Base-by-base conservation (phyloP, 2,329 filamentous ascomycete genomes). In the Alternaria gaisen region DNA sequence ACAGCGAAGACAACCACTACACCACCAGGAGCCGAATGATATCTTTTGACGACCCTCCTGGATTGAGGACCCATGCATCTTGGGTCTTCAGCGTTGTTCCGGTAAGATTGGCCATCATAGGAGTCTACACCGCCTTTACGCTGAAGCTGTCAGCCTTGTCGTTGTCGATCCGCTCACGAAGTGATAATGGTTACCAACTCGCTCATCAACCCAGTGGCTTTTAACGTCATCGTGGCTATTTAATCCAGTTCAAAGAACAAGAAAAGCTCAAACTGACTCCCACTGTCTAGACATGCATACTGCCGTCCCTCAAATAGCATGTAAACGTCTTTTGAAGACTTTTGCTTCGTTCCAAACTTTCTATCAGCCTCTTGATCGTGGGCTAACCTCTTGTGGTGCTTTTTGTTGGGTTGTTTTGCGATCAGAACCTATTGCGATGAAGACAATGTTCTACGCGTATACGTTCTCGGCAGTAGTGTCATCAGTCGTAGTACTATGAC, bases 91-190 rank as follows among this genome's bases (percentile, higher is more conserved):
- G 46, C 32, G 60, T 59, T 62, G 60, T 47, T 56, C 32, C 34
- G 11, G 41, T 32, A 20, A 24, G 32, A 62, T 62, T 62, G 60
- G 60, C 30, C 20, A n/a, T 18, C 28, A 20, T 38, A 8, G n/a
- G 5, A 28, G 14, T 20, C 32, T 48, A 55, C 60, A 62, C 60
- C 60, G 60, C 60, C 58, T 44, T 22, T 18, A 48, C 12, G 14
- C 38, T 36, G 38, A 3, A 32, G 24, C 30, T 41, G 8, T 55
- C 60, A 52, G 58, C 55, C 60, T 62, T 46, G 42, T 51, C 20
- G 30, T 28, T 43, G 53, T 40, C 36, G 8, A 18, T 36, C 38
- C 26, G n/a, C 6, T 8, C 18, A 26, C 28, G 10, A 47, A 32
- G 28, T 20, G 44, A 47, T 30, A n/a, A 30, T 20, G 28, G 11